A percentile compares a stretch with the other conserved stretches of the same genome.
phyloP scores from a whole-genome alignment of 208 protist genomes.

The Porcisia hertigi region DNA sequence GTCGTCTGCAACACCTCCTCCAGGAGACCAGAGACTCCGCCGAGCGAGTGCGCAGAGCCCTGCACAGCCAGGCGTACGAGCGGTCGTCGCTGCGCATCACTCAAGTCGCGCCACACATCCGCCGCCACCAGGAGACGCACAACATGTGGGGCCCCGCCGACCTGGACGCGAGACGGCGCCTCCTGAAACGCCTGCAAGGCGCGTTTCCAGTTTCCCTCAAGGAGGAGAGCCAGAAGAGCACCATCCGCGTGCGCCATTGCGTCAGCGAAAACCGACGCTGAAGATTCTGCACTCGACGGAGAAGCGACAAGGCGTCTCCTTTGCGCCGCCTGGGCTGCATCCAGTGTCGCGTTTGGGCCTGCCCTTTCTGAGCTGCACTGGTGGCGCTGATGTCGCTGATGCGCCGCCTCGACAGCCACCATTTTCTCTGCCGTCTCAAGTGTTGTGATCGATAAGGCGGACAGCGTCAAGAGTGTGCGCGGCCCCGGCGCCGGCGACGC shows the following conservation, averaged over 20 bases:
- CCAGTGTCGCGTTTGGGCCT: background rate
- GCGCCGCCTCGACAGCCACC: background rate
- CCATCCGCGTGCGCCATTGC: slow-evolving; percentile 16
- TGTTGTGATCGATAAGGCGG: slow-evolving; percentile 14
- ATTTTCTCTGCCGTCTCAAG: slow-evolving; percentile 15
- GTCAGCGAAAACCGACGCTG: background rate
- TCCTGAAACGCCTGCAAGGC: slow-evolving; percentile 41
- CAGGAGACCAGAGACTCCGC: slow-evolving; percentile 26
- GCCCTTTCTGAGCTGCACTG: background rate
- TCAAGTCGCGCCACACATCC: slow-evolving; percentile 52
- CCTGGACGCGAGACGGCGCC: slow-evolving; percentile 40
- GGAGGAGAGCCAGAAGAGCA: slow-evolving; percentile 48
- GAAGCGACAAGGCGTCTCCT: background rate
- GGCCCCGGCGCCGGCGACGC: background rate
- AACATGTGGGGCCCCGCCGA: slow-evolving; percentile 53
- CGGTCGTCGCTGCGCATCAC: slow-evolving; percentile 31
- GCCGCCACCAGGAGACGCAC: slow-evolving; percentile 54
- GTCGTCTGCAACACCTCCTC: slow-evolving; percentile 52
- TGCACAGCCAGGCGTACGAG: slow-evolving; percentile 51
- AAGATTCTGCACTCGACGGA: background rate
- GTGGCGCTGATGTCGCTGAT: slow-evolving; percentile 6
- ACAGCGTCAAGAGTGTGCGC: background rate
- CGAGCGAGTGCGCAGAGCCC: slow-evolving; percentile 21
- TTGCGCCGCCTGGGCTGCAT: background rate
- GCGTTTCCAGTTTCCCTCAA: slow-evolving; percentile 50